Evolutionary conservation across 2,329 filamentous ascomycete genomes (phyloP).

Genomic region (Aureobasidium melanogenum): DNA sequence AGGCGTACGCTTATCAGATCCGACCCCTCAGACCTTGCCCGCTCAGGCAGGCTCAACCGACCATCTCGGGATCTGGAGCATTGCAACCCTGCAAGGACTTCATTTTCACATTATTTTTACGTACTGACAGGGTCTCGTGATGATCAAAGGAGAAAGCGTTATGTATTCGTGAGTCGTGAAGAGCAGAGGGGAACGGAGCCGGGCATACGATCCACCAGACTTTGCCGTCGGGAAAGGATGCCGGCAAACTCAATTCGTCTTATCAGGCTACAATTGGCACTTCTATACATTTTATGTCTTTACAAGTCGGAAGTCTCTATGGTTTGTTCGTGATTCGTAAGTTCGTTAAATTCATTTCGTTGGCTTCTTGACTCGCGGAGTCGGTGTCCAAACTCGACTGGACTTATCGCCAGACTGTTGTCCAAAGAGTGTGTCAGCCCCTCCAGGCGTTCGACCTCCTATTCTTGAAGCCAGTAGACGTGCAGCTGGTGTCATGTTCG

Average conservation of each 20-base stretch:
- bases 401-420: slow-evolving; percentile 16
- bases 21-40: background rate
- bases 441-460: slow-evolving; percentile 29
- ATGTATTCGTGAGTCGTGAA: background rate
- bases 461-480: slow-evolving; percentile 59
- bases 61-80: background rate
- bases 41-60: background rate
- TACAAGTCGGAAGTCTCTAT: background rate
- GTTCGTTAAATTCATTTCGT: background rate
- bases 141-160: background rate
- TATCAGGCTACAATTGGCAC: background rate
- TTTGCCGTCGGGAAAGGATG: slow-evolving; percentile 2
- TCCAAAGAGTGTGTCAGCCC: slow-evolving; percentile 24
- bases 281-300: background rate
- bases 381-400: slow-evolving; percentile 18
- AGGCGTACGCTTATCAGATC: slow-evolving; percentile 10
- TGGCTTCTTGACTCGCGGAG: slow-evolving; percentile 9
- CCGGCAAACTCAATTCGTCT: background rate
- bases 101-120: background rate
- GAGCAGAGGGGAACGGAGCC: background rate
- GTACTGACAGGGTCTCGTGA: background rate
- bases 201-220: background rate
- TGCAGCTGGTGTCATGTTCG: slow-evolving; percentile 61
- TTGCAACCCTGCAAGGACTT: background rate
- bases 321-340: background rate